Evolutionary conservation across 2,329 filamentous ascomycete species (phyloP), one percentile per base, ranked within the genome.

Genomic region (Alternaria conjuncta): DNA sequence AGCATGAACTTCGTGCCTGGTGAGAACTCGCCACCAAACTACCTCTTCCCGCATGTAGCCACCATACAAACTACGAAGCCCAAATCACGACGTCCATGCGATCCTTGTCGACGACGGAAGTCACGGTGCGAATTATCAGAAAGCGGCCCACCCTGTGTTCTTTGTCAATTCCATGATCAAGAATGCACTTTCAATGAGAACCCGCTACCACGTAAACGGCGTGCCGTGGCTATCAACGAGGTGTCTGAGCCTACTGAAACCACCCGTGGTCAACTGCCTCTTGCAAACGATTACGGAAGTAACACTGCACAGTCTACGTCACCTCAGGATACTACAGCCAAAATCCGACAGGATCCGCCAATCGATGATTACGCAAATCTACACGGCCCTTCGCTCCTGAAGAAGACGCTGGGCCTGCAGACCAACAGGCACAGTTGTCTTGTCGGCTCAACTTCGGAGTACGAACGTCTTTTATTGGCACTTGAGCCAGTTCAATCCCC

Each of bases 131-230:
- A 91, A 67, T 84, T 89, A 76, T 87, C 89, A 66, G 89, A 92
- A 72, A 89, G 88, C 66, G 87, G 89, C 65, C 82, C 82, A 25
- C 82, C 83, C 61, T 93, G 91, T 78, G 83, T 90, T 64, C 84
- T 90, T 58, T 93, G 91, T 77, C 87, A 88, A 72, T 86, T 87
- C 73, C 87, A 87, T 76, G 86, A 86, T 56, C 85, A 89, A 72
- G 87, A 90, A 61, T 93, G 91, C 79, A 92, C 90, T 26, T 86
- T 92, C 73, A 82, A 86, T 46, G 86, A 87, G 57, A 90, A 89
- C 75, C 90, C 90, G 15, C 87, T 87, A 72, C 87, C 88, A 63
- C 86, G 90, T 70, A 93, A 92, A 82, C 85, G 90, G 74, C 92
- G 91, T 81, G 69, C 75, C 30, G 28, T 61, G 28, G 49, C 21